Conservation (phyloP, 2,329 filamentous ascomycete genomes). For the Hypomyces rosellus region DNA sequence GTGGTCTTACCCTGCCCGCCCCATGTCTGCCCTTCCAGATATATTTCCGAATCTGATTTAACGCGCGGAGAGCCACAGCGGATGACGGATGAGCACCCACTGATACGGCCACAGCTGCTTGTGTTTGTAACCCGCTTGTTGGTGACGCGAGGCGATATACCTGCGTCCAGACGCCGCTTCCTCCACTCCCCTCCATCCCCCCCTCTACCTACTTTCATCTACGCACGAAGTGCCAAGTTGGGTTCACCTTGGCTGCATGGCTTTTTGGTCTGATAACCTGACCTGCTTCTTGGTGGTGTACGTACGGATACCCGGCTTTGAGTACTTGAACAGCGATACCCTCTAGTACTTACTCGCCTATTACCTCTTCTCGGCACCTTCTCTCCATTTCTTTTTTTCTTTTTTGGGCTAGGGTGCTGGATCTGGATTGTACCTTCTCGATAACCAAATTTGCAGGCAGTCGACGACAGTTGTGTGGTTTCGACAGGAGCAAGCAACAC, state of each 20-base stretch:
- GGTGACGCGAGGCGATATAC: conserved; percentile 28
- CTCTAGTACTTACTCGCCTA: not conserved
- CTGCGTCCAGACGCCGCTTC: not conserved
- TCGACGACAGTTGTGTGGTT: too few species aligned
- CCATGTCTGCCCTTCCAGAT: conserved; percentile 32
- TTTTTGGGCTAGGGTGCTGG: not conserved
- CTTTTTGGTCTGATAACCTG: too few species aligned
- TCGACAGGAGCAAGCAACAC: too few species aligned
- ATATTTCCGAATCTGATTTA: conserved; percentile 46
- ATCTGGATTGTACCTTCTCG: not conserved
- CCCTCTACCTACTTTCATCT: conserved; percentile 1
- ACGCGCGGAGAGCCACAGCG: conserved; percentile 40
- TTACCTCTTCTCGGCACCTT: not conserved
- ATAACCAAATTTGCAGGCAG: not conserved
- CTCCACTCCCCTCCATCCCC: not conserved
- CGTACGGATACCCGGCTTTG: too few species aligned
- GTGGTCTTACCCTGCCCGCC: conserved; percentile 26
- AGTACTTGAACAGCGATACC: too few species aligned
- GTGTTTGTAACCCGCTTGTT: conserved; percentile 20
- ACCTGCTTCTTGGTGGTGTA: too few species aligned
- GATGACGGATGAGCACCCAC: conserved; percentile 28
- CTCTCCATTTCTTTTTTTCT: not conserved
- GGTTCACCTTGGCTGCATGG: too few species aligned
- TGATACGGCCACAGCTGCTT: conserved; percentile 24
- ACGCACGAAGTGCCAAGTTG: not conserved